Evolutionary conservation across 2,329 filamentous ascomycete species (phyloP).

Genomic region (Paracoccidioides lutzii): DNA sequence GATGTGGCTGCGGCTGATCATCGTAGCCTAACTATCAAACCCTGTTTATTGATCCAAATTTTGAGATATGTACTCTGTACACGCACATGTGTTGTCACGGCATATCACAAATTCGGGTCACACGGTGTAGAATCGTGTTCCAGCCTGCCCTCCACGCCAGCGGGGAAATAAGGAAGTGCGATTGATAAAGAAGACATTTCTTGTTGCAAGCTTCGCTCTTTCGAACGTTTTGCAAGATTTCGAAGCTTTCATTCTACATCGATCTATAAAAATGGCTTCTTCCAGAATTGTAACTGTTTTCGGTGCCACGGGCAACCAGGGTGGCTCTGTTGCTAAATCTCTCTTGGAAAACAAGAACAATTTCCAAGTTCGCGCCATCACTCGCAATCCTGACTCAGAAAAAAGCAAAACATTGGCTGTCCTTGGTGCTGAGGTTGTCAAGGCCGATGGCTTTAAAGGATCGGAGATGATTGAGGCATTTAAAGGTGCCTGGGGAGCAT

Average conservation of each 20-base stretch:
- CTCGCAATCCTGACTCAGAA: slow-evolving; percentile 15
- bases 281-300: slow-evolving; percentile 10
- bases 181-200: slow-evolving; percentile 1
- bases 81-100: not conserved
- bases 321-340: slow-evolving; percentile 1
- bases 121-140: too few relatives aligned
- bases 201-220: not conserved
- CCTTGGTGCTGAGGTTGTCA: slow-evolving; percentile 16
- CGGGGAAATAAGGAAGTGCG: not conserved
- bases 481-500: slow-evolving; percentile 13
- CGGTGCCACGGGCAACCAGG: slow-evolving; percentile 12
- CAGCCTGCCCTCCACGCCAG: too few relatives aligned
- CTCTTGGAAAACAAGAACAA: not conserved
- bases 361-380: slow-evolving; percentile 1
- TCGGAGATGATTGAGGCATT: slow-evolving; percentile 16
- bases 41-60: not conserved
- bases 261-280: slow-evolving; percentile 2
- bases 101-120: not conserved
- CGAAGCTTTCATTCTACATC: not conserved
- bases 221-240: not conserved
- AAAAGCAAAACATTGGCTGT: slow-evolving; percentile 12
- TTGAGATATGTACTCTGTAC: not conserved
- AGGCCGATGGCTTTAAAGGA: slow-evolving; percentile 13
- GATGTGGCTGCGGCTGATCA: slow-evolving; percentile 1
- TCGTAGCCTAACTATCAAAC: not conserved